Percentiles rank a stretch among this genome's conserved stretches.
Evolutionary conservation across 345 rosid species (phyloP).

Genomic region (Anastatica hierochuntica): DNA sequence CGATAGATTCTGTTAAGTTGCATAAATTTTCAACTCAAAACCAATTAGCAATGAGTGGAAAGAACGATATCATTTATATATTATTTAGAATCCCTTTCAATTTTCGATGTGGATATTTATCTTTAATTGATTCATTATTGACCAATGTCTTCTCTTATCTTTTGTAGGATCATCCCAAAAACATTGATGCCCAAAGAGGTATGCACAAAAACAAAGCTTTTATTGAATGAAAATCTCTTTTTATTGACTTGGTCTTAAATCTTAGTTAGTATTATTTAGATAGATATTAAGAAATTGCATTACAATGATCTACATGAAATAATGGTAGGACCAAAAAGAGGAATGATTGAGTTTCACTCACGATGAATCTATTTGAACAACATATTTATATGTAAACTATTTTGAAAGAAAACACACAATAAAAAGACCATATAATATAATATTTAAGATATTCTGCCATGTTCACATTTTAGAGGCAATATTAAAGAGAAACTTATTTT

Average conservation of each 20-base stretch:
- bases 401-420: not conserved
- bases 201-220: constrained; percentile 15
- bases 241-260: no score
- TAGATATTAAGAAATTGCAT: constrained; percentile 13
- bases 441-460: not conserved
- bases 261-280: constrained; percentile 14
- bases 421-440: constrained; percentile 10
- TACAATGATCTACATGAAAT: constrained; percentile 23
- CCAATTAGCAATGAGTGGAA: no score
- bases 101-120: no score
- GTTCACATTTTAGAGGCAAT: constrained; percentile 17
- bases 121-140: not conserved
- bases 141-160: not conserved
- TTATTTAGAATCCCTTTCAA: no score
- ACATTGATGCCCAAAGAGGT: constrained; percentile 87
- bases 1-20: no score
- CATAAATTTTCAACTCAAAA: no score
- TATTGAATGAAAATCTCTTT: no score
- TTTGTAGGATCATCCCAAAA: constrained; percentile 77
- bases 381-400: constrained; percentile 16
- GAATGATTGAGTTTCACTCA: constrained; percentile 25
- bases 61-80: no score
- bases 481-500: no score
- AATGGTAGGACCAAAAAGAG: constrained; percentile 32
- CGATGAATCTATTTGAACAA: constrained; percentile 25